Evolutionary conservation across 805 yeast genomes (phyloP).

Genomic region (Torulaspora maleeae): DNA sequence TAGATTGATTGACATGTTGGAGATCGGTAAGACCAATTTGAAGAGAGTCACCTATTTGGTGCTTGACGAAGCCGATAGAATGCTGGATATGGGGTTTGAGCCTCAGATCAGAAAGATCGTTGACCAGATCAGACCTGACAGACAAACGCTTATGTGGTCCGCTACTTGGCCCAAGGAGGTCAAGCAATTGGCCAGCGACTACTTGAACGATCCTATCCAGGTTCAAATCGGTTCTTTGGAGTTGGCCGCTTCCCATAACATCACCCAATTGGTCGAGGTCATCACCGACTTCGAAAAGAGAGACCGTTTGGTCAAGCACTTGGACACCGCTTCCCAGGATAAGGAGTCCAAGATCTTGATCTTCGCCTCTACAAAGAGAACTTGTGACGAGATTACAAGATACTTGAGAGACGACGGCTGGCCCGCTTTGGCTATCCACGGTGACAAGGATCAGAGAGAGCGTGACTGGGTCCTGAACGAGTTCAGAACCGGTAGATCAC

Average conservation of each 20-base stretch:
- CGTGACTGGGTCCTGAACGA: slow-evolving; percentile 98
- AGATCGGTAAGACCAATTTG: slow-evolving; percentile 88
- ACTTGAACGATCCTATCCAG: slow-evolving; percentile 88
- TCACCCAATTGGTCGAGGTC: slow-evolving; percentile 90
- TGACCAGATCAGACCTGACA: slow-evolving; percentile 97
- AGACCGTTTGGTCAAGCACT: slow-evolving; percentile 78
- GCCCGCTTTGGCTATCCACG: slow-evolving; percentile 98
- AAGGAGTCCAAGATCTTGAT: slow-evolving; percentile 73
- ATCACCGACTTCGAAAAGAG: slow-evolving; percentile 89
- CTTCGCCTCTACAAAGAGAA: slow-evolving; percentile 96
- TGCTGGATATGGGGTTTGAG: slow-evolving; percentile 99
- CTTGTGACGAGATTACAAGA: slow-evolving; percentile 91
- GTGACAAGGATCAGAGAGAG: slow-evolving; percentile 96
- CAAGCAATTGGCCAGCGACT: slow-evolving; percentile 86
- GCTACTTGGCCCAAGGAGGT: slow-evolving; percentile 99
- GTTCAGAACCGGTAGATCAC: slow-evolving; percentile 87
- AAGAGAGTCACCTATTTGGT: slow-evolving; percentile 96
- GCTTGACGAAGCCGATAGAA: slow-evolving; percentile 98
- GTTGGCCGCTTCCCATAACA: slow-evolving; percentile 93
- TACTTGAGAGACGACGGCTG: slow-evolving; percentile 94
- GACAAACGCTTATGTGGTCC: slow-evolving; percentile 99
- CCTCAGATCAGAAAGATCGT: slow-evolving; percentile 98
- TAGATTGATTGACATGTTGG: slow-evolving; percentile 96
- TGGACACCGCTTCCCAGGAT: slow-evolving; percentile 71
- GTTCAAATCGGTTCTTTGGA: slow-evolving; percentile 95